Conservation (phyloP, 345 rosid species). For the Pistacia vera region DNA sequence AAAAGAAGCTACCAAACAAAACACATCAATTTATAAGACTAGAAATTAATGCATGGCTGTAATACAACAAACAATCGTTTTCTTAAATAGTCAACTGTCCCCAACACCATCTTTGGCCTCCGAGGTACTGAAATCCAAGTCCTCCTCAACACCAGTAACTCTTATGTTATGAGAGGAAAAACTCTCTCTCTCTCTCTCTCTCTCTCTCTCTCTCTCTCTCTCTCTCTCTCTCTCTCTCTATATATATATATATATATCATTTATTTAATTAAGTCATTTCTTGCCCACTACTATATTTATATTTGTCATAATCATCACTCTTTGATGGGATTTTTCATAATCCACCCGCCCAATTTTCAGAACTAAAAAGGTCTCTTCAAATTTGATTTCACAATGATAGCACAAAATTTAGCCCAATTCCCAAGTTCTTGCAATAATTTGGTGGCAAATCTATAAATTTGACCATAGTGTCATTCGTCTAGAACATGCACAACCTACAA, state of each 20-base stretch:
- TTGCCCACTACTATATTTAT: neutral
- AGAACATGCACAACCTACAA: neutral
- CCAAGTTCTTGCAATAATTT: slow-evolving; percentile 10
- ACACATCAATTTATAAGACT: neutral
- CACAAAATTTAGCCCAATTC: neutral
- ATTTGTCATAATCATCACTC: no score
- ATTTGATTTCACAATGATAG: neutral
- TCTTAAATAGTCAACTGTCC: slow-evolving; percentile 29
- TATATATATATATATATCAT: no score
- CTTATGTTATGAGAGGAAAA: neutral
- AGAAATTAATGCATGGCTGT: neutral
- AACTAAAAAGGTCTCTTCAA: neutral
- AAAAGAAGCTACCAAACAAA: slow-evolving; percentile 13
- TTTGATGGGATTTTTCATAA: neutral
- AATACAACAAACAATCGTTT: slow-evolving; percentile 30
- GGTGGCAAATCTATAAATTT: neutral
- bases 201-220: no score
- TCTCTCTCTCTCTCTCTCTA: no score
- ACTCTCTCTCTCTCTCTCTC: neutral
- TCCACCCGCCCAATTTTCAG: neutral
- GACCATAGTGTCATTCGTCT: neutral
- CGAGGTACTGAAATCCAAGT: slow-evolving; percentile 25
- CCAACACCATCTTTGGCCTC: neutral
- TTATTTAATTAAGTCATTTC: neutral
- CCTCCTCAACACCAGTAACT: neutral